A percentile compares a stretch with the other conserved stretches of the same genome.
Conservation (phyloP, 2,329 filamentous ascomycete genomes). For the Neofusicoccum parvum region DNA sequence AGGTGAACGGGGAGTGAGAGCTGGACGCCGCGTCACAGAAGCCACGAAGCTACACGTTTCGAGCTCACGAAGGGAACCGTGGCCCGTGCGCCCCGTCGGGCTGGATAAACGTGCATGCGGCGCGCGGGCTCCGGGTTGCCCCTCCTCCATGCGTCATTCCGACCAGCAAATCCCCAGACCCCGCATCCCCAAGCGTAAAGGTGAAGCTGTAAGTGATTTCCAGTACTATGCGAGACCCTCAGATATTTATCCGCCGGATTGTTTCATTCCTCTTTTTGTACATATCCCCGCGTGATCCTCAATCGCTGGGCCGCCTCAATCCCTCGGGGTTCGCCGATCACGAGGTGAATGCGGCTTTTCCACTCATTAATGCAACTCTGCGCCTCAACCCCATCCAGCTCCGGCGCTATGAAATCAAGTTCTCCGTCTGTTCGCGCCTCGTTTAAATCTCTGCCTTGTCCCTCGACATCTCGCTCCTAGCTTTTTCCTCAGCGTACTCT, state of each 20-base stretch:
- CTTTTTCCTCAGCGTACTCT: not conserved
- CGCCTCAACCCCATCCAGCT: slow-evolving; percentile 9
- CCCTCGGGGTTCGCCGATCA: slow-evolving; percentile 18
- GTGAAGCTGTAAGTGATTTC: not conserved
- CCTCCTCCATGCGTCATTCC: slow-evolving; percentile 16
- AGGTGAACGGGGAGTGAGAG: not conserved
- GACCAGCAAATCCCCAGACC: not conserved
- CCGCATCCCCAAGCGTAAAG: not conserved
- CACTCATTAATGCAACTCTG: not conserved
- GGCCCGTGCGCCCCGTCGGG: too few relatives aligned
- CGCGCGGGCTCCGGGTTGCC: not conserved
- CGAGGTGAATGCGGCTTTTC: slow-evolving; percentile 18
- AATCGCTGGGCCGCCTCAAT: not conserved
- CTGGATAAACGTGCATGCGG: too few relatives aligned
- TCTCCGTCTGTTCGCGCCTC: not conserved
- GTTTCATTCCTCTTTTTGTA: not conserved
- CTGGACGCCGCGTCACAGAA: slow-evolving; percentile 7
- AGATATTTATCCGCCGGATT: not conserved
- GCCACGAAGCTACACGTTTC: slow-evolving; percentile 12
- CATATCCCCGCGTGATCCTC: not conserved
- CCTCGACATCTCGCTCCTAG: not conserved
- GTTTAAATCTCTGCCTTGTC: not conserved
- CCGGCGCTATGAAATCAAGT: slow-evolving; percentile 14
- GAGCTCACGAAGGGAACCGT: not conserved
- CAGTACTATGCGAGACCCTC: not conserved